These are phyloP conservation scores for Buxus sempervirens DNA, from an alignment of 164 flowering plant species.

Conservation along the genomic window DNA sequence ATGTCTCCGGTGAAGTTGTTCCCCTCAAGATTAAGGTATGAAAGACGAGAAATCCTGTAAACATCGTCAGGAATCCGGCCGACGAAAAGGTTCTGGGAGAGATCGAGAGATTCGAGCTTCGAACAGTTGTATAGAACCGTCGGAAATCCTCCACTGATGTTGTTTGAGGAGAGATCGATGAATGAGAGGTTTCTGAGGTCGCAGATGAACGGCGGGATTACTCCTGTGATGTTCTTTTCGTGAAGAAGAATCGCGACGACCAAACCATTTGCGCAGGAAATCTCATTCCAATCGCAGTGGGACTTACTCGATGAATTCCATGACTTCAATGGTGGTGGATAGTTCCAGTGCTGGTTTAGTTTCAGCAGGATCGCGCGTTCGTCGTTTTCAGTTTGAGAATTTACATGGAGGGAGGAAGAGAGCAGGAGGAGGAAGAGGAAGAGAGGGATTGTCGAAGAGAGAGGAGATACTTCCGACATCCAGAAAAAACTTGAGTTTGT, in stretches of 20 bases:
- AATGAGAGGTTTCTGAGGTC: slow-evolving; percentile 39
- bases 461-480: slow-evolving; percentile 24
- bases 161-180: slow-evolving; percentile 36
- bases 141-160: slow-evolving; percentile 52
- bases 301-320: slow-evolving; percentile 45
- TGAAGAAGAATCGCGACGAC: slow-evolving; percentile 38
- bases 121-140: slow-evolving; percentile 40
- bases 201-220: slow-evolving; percentile 49
- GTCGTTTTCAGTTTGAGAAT: slow-evolving; percentile 21
- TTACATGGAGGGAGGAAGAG: slow-evolving; percentile 30
- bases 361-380: slow-evolving; percentile 39
- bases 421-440: slow-evolving; percentile 21
- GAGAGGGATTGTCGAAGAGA: slow-evolving; percentile 1
- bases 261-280: slow-evolving; percentile 31
- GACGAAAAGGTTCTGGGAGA: slow-evolving; percentile 52
- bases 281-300: slow-evolving; percentile 57
- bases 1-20: slow-evolving; percentile 78
- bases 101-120: slow-evolving; percentile 44
- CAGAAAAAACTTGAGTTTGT: neutral
- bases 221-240: slow-evolving; percentile 18
- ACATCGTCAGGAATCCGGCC: slow-evolving; percentile 61
- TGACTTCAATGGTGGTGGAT: slow-evolving; percentile 31
- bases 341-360: slow-evolving; percentile 36
- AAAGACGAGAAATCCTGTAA: slow-evolving; percentile 35
- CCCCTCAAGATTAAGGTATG: slow-evolving; percentile 32